Base-by-base conservation (phyloP, 2,329 filamentous ascomycete genomes). In the Alternaria triticimaculans region DNA sequence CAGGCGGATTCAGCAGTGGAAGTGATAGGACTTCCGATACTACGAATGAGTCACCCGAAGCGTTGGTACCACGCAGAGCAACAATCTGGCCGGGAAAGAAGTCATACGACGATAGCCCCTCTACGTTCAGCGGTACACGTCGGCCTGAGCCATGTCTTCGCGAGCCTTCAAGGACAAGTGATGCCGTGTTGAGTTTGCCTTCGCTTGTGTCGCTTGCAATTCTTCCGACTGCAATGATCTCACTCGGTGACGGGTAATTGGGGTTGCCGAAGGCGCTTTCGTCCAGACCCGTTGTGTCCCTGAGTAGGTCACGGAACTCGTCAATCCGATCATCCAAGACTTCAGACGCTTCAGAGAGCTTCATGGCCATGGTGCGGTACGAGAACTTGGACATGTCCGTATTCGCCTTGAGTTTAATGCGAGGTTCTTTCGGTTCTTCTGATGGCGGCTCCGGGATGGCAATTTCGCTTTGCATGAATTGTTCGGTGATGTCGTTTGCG, bases 81-180 rank as follows among this genome's bases (percentile, higher is more conserved):
- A 97, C 93, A 56, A 98, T 93, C 77, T 98, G 94, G 6, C 96
- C 96, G 0, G 95, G 96, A 77, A 98, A 98, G 83, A 98, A 93
- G 76, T 93, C 91, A 81, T 91, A 96, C 2, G 81, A 87, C 68
- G 85, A 82, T 1, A 97, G 79, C 3, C 86, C 86, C 64, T 91
- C 87, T 61, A 97, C 83, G 68, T 93, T 92, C 18, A 99, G 81
- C 5, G 93, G 92, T 28, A 97, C 88, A 62, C 96, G 88, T 61
- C 92, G 83, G 5, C 94, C 96, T 67, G 91, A 92, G 37, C 96
- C 96, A 71, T 89, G 92, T 28, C 92, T 87, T 70, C 95, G 86
- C 23, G 94, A 97, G 20, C 91, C 95, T 81, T 99, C 96, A 2
- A 99, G 85, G 4, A 97, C 90, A 18, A 98, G 82, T 2, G 93